Evolutionary conservation across 1,139 yeast species (phyloP).

Genomic region (Yamadazyma dendronema): DNA sequence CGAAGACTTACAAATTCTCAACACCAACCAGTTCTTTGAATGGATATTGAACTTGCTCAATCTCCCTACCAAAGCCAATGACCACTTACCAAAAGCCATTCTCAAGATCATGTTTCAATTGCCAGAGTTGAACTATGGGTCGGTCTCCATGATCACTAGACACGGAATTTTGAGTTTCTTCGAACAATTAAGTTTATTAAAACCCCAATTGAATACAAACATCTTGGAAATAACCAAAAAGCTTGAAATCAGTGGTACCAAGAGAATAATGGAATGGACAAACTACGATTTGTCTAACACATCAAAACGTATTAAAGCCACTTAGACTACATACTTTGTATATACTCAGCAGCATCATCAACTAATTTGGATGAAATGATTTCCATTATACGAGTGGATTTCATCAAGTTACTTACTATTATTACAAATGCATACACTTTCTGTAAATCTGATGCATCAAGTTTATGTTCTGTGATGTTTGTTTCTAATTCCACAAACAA

Average conservation of each 20-base stretch:
- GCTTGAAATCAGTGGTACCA: constrained; percentile 41
- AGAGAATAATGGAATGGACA: constrained; percentile 64
- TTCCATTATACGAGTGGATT: constrained; percentile 16
- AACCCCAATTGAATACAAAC: constrained; percentile 34
- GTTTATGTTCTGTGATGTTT: background rate
- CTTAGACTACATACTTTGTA: constrained; percentile 1
- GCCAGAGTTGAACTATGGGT: constrained; percentile 59
- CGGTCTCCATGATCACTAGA: constrained; percentile 59
- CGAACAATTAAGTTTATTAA: constrained; percentile 36
- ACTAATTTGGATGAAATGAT: constrained; percentile 5
- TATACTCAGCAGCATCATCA: constrained; percentile 5
- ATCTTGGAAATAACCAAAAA: constrained; percentile 47
- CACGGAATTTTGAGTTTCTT: constrained; percentile 55
- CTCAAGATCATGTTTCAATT: constrained; percentile 46
- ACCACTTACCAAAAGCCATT: constrained; percentile 33
- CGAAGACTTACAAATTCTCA: constrained; percentile 11
- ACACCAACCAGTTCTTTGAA: constrained; percentile 41
- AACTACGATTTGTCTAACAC: constrained; percentile 44
- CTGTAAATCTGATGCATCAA: constrained; percentile 1
- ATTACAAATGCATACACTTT: constrained; percentile 21
- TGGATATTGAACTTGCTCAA: constrained; percentile 58
- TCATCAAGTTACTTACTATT: constrained; percentile 18
- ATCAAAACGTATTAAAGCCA: constrained; percentile 35
- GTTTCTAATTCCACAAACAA: constrained; percentile 13
- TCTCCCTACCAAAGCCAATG: constrained; percentile 37